Evolutionary conservation across 345 rosid species (phyloP).

Genomic region (Hibiscus syriacus): DNA sequence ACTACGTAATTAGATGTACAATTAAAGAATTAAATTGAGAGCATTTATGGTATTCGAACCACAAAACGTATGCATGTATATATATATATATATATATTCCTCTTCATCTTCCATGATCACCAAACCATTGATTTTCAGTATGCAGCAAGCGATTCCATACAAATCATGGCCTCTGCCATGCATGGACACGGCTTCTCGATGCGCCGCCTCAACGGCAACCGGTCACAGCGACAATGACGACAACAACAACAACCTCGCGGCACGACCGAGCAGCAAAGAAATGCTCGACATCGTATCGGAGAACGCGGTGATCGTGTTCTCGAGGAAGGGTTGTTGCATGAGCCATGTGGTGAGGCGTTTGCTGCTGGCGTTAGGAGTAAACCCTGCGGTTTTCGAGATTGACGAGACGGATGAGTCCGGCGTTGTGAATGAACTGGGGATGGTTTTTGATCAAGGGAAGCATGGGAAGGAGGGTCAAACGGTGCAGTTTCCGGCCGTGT

Average conservation of each 20-base stretch:
- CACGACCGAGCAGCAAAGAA: slow-evolving; percentile 1
- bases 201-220: too few species aligned
- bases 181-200: background rate
- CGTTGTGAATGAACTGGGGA: slow-evolving; percentile 31
- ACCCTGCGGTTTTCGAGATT: slow-evolving; percentile 64
- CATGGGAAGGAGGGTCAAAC: background rate
- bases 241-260: too few species aligned
- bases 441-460: slow-evolving; percentile 7
- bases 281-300: slow-evolving; percentile 40
- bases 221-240: too few species aligned
- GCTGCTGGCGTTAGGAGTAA: slow-evolving; percentile 69
- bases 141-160: slow-evolving; percentile 39
- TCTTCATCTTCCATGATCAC: background rate
- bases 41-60: too few species aligned
- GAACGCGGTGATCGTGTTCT: slow-evolving; percentile 74
- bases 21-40: too few species aligned
- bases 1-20: background rate
- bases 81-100: background rate
- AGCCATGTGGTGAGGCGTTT: slow-evolving; percentile 57
- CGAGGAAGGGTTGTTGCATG: slow-evolving; percentile 69
- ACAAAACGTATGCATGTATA: too few species aligned
- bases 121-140: background rate
- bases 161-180: slow-evolving; percentile 23
- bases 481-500: slow-evolving; percentile 69
- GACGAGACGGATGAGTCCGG: slow-evolving; percentile 49